Conservation (phyloP, 2,329 filamentous ascomycete genomes). For the Cyphellophora europaea region DNA sequence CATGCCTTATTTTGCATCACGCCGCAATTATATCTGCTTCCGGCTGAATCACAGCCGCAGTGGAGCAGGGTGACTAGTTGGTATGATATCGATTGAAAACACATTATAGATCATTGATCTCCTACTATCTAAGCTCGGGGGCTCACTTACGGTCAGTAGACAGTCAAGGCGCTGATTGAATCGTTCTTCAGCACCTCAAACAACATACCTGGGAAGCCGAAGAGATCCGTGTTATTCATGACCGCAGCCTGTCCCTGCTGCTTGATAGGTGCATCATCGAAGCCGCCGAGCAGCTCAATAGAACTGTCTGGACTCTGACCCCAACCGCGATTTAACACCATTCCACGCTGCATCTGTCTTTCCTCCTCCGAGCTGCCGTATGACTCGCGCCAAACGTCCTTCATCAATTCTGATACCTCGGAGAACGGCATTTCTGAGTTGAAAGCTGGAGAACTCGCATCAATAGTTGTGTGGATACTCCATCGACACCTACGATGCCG, state of each 20-base stretch:
- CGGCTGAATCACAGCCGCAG: too few relatives aligned
- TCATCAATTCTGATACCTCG: constrained; percentile 60
- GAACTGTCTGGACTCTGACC: constrained; percentile 77
- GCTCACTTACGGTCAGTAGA: too few relatives aligned
- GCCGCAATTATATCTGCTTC: too few relatives aligned
- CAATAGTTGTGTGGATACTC: constrained; percentile 51
- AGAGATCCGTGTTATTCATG: constrained; percentile 70
- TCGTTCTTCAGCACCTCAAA: constrained; percentile 96
- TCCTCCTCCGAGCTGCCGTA: constrained; percentile 50
- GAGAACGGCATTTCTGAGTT: constrained; percentile 71
- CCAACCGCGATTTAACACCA: constrained; percentile 87
- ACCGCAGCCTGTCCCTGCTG: constrained; percentile 39
- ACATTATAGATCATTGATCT: too few relatives aligned
- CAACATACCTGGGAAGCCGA: constrained; percentile 84
- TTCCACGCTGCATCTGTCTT: constrained; percentile 47
- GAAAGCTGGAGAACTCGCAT: constrained; percentile 34
- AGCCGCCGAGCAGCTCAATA: constrained; percentile 73
- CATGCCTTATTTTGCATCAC: too few relatives aligned
- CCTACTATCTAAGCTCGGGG: too few relatives aligned
- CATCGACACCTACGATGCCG: constrained; percentile 83
- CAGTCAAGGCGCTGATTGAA: constrained; percentile 77
- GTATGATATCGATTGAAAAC: too few relatives aligned
- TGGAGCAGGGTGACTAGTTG: too few relatives aligned
- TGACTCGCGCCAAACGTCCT: constrained; percentile 58
- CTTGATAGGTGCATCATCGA: constrained; percentile 59